These are phyloP conservation scores for Pichiaceae sp. DNA, from an alignment of 1,139 yeast genomes.

Conservation along the genomic window DNA sequence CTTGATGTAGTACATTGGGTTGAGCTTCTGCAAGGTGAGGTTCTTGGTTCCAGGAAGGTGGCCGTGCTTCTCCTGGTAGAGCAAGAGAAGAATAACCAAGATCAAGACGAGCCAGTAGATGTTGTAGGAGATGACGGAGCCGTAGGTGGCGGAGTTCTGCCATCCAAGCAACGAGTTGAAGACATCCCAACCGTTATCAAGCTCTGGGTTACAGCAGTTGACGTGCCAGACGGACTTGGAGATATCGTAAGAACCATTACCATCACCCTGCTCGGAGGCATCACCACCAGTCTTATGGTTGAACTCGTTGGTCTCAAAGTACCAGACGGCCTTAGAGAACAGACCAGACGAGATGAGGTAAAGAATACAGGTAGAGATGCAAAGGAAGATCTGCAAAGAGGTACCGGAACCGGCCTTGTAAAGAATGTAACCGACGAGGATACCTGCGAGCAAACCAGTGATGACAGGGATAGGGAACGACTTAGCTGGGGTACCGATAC, in stretches of 20 bases:
- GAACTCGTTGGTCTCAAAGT: conserved; percentile 59
- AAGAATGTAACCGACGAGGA: conserved; percentile 52
- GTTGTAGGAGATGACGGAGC: conserved; percentile 78
- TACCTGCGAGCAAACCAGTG: conserved; percentile 69
- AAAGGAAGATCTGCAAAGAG: conserved; percentile 72
- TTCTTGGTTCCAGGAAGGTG: conserved; percentile 53
- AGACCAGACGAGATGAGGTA: conserved; percentile 85
- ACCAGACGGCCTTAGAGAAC: conserved; percentile 88
- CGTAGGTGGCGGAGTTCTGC: conserved; percentile 89
- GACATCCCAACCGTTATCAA: conserved; percentile 88
- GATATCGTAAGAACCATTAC: conserved; percentile 87
- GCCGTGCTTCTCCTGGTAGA: conserved; percentile 61
- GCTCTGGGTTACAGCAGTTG: conserved; percentile 87
- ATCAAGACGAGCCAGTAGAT: conserved; percentile 71
- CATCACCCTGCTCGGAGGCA: conserved; percentile 82
- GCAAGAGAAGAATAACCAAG: conserved; percentile 46
- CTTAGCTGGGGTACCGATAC: conserved; percentile 36
- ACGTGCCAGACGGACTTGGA: conserved; percentile 80
- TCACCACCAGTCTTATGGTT: conserved; percentile 72
- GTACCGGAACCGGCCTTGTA: conserved; percentile 69
- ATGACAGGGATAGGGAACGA: conserved; percentile 82
- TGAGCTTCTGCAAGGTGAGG: conserved; percentile 45
- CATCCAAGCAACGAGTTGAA: conserved; percentile 83
- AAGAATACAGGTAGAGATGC: conserved; percentile 71
- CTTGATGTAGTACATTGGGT: conserved; percentile 68